phyloP scores from a whole-genome alignment of 371 early-diverging fungal species.

The Mortierella sp. region DNA sequence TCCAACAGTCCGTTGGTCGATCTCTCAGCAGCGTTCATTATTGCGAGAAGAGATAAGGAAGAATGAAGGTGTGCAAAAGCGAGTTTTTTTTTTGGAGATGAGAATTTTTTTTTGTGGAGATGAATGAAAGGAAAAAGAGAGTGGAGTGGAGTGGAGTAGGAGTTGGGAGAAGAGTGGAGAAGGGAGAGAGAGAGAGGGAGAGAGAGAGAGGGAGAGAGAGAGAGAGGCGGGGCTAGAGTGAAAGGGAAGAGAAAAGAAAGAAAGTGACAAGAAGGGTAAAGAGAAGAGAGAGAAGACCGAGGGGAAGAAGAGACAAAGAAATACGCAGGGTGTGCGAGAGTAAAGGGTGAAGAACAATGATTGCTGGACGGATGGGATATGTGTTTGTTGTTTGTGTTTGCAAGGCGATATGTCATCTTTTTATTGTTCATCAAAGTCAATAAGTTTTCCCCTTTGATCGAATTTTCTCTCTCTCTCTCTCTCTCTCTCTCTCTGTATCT shows the following conservation, averaged over 20 bases:
- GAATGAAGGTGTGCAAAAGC: background rate
- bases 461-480: background rate
- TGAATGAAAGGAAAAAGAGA: background rate
- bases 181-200: background rate
- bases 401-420: too few species aligned
- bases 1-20: conserved; percentile 37
- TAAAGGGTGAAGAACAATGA: background rate
- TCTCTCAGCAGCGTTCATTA: conserved; percentile 46
- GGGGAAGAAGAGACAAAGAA: background rate
- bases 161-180: conserved; percentile 4
- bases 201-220: conserved; percentile 3
- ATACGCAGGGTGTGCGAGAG: background rate
- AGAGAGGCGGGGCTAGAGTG: background rate
- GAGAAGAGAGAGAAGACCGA: background rate
- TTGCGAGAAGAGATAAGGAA: background rate
- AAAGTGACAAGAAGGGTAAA: background rate
- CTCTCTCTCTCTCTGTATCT: background rate
- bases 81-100: background rate
- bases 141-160: background rate
- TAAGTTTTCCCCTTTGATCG: background rate
- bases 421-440: too few species aligned
- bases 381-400: background rate
- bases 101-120: background rate
- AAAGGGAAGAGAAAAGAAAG: background rate
- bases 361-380: background rate